phyloP scores from a whole-genome alignment of 345 rosid genomes.

The Adansonia digitata region DNA sequence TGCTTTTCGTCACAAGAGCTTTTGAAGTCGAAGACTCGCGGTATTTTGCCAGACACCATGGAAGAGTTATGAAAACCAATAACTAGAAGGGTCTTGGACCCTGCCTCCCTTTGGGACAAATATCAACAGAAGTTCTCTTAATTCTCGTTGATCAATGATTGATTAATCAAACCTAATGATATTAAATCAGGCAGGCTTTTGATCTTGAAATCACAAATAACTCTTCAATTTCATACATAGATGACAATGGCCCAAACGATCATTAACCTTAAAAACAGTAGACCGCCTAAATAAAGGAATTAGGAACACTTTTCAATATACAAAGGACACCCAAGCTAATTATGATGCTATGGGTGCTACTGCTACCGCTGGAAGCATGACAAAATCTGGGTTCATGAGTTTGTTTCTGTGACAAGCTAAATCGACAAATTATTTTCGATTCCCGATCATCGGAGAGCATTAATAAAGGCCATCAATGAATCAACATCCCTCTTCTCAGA shows the following conservation, averaged over 20 bases:
- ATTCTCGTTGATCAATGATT: neutral
- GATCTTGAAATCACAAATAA: neutral
- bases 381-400: neutral
- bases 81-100: neutral
- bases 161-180: neutral
- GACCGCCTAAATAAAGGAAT: neutral
- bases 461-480: slow-evolving; percentile 75
- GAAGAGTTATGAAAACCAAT: neutral
- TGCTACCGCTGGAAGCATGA: neutral
- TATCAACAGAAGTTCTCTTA: neutral
- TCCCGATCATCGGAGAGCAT: slow-evolving; percentile 65
- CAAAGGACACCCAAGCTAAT: neutral
- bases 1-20: too few species aligned
- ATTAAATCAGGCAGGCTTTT: neutral
- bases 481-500: slow-evolving; percentile 91
- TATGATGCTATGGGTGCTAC: neutral
- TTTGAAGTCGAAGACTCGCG: neutral
- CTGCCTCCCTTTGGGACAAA: neutral
- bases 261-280: neutral
- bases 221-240: neutral
- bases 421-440: neutral
- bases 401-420: neutral
- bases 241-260: neutral
- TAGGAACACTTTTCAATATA: neutral
- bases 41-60: neutral